These are phyloP conservation scores for Hericium rajendrae DNA, from an alignment of 768 basidiomycete species.

Conservation along the genomic window DNA sequence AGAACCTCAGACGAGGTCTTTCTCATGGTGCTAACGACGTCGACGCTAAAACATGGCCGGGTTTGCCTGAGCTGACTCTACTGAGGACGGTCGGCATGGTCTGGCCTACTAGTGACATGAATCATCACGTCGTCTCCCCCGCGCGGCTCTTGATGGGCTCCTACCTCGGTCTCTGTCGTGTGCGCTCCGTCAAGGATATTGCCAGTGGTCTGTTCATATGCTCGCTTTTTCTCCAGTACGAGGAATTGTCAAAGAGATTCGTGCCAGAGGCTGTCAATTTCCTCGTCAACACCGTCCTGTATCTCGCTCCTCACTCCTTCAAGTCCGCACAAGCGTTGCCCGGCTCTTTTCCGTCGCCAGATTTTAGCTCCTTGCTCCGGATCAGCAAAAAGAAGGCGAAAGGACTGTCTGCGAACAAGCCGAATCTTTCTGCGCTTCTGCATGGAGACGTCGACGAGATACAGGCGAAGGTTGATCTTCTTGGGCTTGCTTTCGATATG, in stretches of 20 bases:
- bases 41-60: constrained; percentile 81
- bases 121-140: constrained; percentile 81
- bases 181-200: constrained; percentile 67
- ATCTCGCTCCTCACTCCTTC: constrained; percentile 61
- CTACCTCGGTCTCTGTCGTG: constrained; percentile 77
- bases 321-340: constrained; percentile 40
- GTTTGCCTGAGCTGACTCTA: constrained; percentile 69
- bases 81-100: constrained; percentile 70
- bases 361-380: constrained; percentile 45
- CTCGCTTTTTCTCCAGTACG: constrained; percentile 78
- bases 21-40: constrained; percentile 50
- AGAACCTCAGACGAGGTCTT: constrained; percentile 81
- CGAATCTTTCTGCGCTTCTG: constrained; percentile 40
- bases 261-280: constrained; percentile 90
- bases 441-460: constrained; percentile 28
- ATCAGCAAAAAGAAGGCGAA: constrained; percentile 29
- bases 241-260: constrained; percentile 72
- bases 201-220: constrained; percentile 84
- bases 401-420: constrained; percentile 29
- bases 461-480: constrained; percentile 65
- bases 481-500: constrained; percentile 54
- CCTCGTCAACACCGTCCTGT: constrained; percentile 55
- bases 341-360: constrained; percentile 62
- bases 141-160: constrained; percentile 83
- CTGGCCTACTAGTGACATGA: constrained; percentile 94